Percentiles rank a stretch among this genome's conserved stretches.
phyloP scores from a whole-genome alignment of 2,329 filamentous ascomycete species.

The Neonectria punicea region DNA sequence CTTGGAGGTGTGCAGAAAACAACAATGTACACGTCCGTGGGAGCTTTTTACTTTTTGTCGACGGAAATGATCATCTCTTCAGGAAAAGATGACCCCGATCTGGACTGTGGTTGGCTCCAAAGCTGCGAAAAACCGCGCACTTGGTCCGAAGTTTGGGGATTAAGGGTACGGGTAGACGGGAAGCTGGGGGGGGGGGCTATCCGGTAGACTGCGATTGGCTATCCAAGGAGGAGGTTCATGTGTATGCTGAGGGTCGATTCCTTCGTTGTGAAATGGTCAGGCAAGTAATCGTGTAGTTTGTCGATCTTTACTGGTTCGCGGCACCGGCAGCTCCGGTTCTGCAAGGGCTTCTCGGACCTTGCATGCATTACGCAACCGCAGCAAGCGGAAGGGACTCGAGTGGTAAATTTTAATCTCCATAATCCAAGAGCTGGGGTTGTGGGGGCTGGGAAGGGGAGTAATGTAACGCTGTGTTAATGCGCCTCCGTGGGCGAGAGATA shows the following conservation, averaged over 20 bases:
- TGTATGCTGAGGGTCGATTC: background rate
- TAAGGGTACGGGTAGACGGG: background rate
- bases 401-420: background rate
- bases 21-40: background rate
- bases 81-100: background rate
- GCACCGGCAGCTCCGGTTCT: background rate
- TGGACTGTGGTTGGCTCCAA: background rate
- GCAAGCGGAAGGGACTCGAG: background rate
- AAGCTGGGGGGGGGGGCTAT: background rate
- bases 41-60: slow-evolving; percentile 12
- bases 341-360: background rate
- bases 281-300: background rate
- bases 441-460: background rate
- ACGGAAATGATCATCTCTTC: background rate
- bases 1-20: background rate
- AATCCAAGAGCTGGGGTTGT: background rate
- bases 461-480: background rate
- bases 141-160: background rate
- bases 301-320: slow-evolving; percentile 5
- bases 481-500: background rate
- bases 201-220: background rate
- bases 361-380: background rate
- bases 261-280: background rate
- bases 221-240: background rate
- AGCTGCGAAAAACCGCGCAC: slow-evolving; percentile 1